phyloP scores from a whole-genome alignment of 441 rosid species.

The Aquilaria agallochum region DNA sequence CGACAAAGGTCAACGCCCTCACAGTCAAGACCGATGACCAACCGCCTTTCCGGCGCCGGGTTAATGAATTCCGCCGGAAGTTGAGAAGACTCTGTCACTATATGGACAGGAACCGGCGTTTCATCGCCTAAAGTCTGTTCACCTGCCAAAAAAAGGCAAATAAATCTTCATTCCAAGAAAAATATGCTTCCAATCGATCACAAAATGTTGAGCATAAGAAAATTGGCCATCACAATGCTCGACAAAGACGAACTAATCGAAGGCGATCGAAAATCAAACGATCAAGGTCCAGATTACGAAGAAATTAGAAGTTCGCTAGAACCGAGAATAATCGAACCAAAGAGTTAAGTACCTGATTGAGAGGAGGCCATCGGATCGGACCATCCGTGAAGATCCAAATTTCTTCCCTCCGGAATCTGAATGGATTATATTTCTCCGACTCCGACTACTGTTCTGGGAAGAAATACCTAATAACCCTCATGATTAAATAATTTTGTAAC shows the following conservation, averaged over 20 bases:
- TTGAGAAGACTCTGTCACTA: constrained; percentile 66
- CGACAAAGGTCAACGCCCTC: constrained; percentile 92
- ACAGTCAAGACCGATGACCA: constrained; percentile 88
- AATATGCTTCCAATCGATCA: background rate
- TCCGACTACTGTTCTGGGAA: too few species aligned
- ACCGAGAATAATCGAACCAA: too few species aligned
- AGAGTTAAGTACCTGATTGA: constrained; percentile 32
- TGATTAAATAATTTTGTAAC: too few species aligned
- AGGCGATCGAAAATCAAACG: background rate
- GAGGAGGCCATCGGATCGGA: constrained; percentile 61
- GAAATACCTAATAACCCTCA: too few species aligned
- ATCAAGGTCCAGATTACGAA: background rate
- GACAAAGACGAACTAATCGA: background rate
- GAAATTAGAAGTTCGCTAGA: background rate
- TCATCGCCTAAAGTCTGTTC: constrained; percentile 41
- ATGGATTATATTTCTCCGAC: constrained; percentile 6
- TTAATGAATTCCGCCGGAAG: constrained; percentile 78
- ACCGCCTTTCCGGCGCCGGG: constrained; percentile 53
- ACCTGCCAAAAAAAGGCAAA: constrained; percentile 26
- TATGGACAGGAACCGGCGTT: constrained; percentile 53
- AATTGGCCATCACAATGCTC: too few species aligned
- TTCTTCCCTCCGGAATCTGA: background rate
- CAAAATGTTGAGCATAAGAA: too few species aligned
- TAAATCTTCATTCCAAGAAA: constrained; percentile 3
- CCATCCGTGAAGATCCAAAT: constrained; percentile 36